Conservation (phyloP, 202 grass and related monocot genomes). For the Panicum hallii region DNA sequence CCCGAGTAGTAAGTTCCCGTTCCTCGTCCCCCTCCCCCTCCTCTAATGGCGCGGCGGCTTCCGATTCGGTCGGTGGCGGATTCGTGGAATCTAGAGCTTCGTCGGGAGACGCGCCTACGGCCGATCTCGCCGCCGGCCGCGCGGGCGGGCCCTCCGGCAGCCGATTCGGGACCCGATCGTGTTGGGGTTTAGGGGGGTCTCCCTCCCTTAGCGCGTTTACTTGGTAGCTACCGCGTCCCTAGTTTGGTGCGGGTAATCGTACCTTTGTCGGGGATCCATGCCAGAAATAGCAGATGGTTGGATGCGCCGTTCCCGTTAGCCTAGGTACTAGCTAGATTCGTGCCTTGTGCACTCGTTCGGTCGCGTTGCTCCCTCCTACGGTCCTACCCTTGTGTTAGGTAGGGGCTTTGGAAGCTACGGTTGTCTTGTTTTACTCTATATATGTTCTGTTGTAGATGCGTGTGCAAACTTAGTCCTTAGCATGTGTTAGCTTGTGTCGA, state of each 20-base stretch:
- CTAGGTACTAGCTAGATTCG: constrained; percentile 26
- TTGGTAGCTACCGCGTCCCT: constrained; percentile 2
- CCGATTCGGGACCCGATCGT: constrained; percentile 32
- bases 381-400: not conserved
- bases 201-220: not conserved
- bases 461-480: not conserved
- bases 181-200: not conserved
- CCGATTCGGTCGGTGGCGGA: not conserved
- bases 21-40: not conserved
- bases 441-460: constrained; percentile 7
- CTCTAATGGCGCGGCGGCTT: not conserved
- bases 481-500: not conserved
- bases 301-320: not conserved
- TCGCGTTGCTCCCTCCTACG: not conserved
- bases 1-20: constrained; percentile 54
- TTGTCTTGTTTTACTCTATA: not conserved
- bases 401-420: not conserved
- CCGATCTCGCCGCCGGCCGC: constrained; percentile 38
- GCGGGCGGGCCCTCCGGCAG: too few relatives aligned
- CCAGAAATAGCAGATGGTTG: constrained; percentile 23
- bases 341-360: not conserved
- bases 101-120: not conserved
- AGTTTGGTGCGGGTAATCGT: not conserved
- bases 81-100: not conserved
- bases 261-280: not conserved